Percentiles rank a stretch among this genome's conserved stretches.
These are phyloP conservation scores for Olyra latifolia DNA, from an alignment of 176 grass and related monocot species.

Conservation along the genomic window DNA sequence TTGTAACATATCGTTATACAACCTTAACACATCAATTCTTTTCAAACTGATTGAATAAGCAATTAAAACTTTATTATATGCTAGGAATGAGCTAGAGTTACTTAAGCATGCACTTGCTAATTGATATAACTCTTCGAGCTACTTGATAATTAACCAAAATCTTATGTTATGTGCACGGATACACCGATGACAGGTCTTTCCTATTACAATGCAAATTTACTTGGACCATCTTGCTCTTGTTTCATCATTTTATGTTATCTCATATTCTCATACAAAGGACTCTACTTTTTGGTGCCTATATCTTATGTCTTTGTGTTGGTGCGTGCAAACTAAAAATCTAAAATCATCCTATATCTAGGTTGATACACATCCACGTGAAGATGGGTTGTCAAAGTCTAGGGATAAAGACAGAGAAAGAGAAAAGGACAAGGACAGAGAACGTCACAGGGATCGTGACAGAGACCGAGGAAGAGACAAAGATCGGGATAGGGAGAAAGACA, in stretches of 20 bases:
- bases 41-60: neutral
- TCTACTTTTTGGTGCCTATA: neutral
- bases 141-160: neutral
- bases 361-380: constrained; percentile 50
- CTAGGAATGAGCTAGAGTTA: neutral
- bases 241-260: neutral
- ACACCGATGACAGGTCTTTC: neutral
- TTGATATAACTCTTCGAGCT: neutral
- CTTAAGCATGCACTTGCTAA: neutral
- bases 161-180: neutral
- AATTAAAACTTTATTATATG: neutral
- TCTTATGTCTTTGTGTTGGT: neutral
- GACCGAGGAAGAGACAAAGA: constrained; percentile 52
- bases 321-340: constrained; percentile 3
- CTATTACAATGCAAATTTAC: neutral
- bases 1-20: neutral
- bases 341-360: constrained; percentile 37
- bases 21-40: neutral
- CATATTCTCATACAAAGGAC: neutral
- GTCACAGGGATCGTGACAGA: constrained; percentile 60
- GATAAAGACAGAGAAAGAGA: constrained; percentile 63
- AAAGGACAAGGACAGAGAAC: constrained; percentile 69
- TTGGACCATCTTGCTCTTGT: neutral
- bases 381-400: constrained; percentile 66
- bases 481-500: constrained; percentile 29